phyloP scores from a whole-genome alignment of 495 filamentous ascomycete species.

The Daldinia concentrica region DNA sequence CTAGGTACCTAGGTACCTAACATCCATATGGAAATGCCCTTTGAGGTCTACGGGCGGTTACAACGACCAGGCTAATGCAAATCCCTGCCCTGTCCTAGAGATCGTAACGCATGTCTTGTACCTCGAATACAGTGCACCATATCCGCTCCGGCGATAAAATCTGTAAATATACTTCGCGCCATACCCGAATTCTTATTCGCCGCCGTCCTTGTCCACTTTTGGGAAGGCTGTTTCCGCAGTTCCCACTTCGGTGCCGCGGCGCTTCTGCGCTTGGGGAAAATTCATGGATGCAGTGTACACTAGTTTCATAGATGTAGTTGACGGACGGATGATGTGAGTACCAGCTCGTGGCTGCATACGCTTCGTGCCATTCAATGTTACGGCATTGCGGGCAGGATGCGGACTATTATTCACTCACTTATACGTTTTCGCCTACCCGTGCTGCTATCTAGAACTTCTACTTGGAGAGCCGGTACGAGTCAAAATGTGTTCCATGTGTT shows the following conservation, averaged over 20 bases:
- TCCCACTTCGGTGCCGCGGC: slow-evolving; percentile 30
- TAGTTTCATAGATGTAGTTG: not conserved
- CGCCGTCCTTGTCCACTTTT: not conserved
- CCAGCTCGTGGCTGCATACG: slow-evolving; percentile 16
- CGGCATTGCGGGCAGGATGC: slow-evolving; percentile 27
- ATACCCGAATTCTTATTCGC: slow-evolving; percentile 21
- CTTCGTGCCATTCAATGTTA: slow-evolving; percentile 20
- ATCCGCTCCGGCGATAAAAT: slow-evolving; percentile 4
- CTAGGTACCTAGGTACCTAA: too few relatives aligned
- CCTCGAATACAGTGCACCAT: slow-evolving; percentile 23
- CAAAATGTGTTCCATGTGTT: slow-evolving; percentile 33
- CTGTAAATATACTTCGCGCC: slow-evolving; percentile 10
- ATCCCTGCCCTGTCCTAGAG: not conserved
- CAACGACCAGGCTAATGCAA: slow-evolving; percentile 6
- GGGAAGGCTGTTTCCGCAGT: slow-evolving; percentile 31
- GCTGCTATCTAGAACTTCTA: slow-evolving; percentile 23
- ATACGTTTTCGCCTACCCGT: slow-evolving; percentile 13
- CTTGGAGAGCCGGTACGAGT: slow-evolving; percentile 29
- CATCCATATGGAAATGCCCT: not conserved
- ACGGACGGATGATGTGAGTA: slow-evolving; percentile 21
- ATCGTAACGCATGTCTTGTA: slow-evolving; percentile 6
- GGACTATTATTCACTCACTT: slow-evolving; percentile 19
- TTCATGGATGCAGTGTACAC: not conserved
- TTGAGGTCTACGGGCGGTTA: slow-evolving; percentile 15
- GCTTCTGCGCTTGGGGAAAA: slow-evolving; percentile 29